Evolutionary conservation across 2,329 filamentous ascomycete species (phyloP), one percentile per base, ranked within the genome.

Genomic region (Verticillium nubilum): DNA sequence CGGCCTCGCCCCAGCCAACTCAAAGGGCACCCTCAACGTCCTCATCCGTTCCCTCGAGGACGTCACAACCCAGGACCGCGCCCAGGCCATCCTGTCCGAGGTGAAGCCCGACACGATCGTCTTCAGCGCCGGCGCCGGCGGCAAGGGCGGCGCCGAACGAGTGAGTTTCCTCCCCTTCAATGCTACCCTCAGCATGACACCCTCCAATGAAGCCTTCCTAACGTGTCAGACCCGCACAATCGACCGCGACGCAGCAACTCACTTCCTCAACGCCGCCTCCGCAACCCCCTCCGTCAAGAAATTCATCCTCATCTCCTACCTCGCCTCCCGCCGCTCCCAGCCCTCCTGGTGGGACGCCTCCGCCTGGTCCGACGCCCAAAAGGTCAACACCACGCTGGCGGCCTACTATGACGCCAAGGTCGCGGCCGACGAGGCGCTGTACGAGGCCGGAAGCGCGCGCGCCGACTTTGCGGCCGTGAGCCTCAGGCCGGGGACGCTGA

Each of bases 11-110:
- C 72, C 79, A 19, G 82, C 79, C 19, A 78, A 84, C 58, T 80
- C 80, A 2, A 52, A 31, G 37, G 88, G 88, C 27, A 87, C 83
- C 63, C 75, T 95, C 37, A 81, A 84, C 58, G 87, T 93, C 3
- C 76, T 93, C 1, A 80, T 94, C 17, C 82, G 82, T 68, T 91
- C 86, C 68, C 58, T 94, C 23, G 89, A 91, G 58, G 88, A 91
- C 19, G 80, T 93, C 47, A 86, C 84, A 70, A 84, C 76, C 58
- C 80, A 86, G 56, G 76, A 74, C 0, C 82, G 88, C 63, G 90
- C 89, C 1, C 77, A 83, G 65, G 76, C 74, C 37, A 81, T 93
- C 60, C 71, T 94, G 42, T 78, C 83, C 63, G 76, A 80, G 65
- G 82, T 86, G 23, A 80, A 82, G 70, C 77, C 83, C 2, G 86